Evolutionary conservation across 2,329 filamentous ascomycete species (phyloP), one percentile per base, ranked within the genome.

Genomic region (Apiospora pterosperma): DNA sequence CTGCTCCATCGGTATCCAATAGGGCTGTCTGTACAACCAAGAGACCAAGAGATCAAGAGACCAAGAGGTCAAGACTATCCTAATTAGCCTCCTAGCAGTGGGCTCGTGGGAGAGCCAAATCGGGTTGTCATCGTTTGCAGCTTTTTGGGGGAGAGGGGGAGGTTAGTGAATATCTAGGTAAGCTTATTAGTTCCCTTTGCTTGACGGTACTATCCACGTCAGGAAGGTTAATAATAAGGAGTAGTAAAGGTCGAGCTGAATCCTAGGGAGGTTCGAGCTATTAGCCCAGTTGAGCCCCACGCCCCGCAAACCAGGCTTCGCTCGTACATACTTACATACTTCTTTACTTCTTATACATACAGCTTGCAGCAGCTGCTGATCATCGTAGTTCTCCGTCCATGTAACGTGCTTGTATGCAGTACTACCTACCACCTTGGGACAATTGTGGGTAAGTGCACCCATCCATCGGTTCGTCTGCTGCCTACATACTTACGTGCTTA

Each of bases 61-160:
- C 36, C 11, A 41, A 41, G 44, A 23, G 48, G 34, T 28, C 28
- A 55, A 21, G 28, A n/a, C 48, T 34, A 55, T 25, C 48, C 48
- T 21, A 34, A 7, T 31, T 28, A 10, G 28, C n/a, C 48, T 31
- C 48, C 28, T 28, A 34, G 48, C 28, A 10, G 34, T 55, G 48
- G n/a, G n/a, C n/a, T n/a, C n/a, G n/a, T n/a, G n/a, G 48, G 48
- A 55, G 34, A 55, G 48, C 48, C 48, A 28, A 55, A 55, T 60
- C 58, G 58, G 34, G 38, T 36, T 60, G 58, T 60, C 58, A 60
- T 60, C n/a, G 34, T 19, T n/a, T 39, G 58, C 58, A 39, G 58
- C 34, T 25, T 8, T 38, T 60, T 52, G 8, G 58, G 58, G 58
- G n/a, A n/a, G n/a, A n/a, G n/a, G n/a, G n/a, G n/a, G n/a, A n/a